phyloP scores from a whole-genome alignment of 208 protist species.

The Trypanosoma theileri region DNA sequence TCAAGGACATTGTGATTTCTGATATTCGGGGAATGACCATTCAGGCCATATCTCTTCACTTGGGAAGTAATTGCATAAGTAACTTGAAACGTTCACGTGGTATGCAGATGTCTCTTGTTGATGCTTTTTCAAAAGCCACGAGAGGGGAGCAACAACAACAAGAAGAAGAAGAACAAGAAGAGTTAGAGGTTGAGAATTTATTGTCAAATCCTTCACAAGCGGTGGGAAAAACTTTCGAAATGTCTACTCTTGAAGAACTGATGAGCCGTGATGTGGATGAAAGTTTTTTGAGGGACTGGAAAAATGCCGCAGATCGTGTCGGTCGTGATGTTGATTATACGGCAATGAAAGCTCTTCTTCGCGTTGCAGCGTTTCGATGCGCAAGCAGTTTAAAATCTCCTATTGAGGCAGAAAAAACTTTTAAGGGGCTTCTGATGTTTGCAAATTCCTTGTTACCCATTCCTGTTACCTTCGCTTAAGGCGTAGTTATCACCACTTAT shows the following conservation, averaged over 20 bases:
- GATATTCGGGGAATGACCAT: conserved; percentile 86
- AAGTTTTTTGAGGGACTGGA: conserved; percentile 34
- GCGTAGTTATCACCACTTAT: background rate
- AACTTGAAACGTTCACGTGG: conserved; percentile 17
- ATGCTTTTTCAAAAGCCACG: conserved; percentile 42
- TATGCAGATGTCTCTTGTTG: conserved; percentile 53
- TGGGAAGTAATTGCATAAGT: background rate
- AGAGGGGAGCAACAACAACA: background rate
- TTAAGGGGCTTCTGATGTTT: conserved; percentile 21
- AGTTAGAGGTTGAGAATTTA: background rate
- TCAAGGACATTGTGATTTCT: conserved; percentile 63
- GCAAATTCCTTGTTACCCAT: conserved; percentile 24
- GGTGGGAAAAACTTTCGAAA: background rate
- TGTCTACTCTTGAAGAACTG: conserved; percentile 13
- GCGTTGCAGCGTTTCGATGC: conserved; percentile 29
- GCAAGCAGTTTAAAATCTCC: background rate
- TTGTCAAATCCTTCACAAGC: background rate
- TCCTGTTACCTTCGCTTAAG: conserved; percentile 24
- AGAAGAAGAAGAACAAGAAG: background rate
- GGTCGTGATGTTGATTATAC: conserved; percentile 44
- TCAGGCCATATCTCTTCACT: conserved; percentile 58
- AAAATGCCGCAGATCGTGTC: conserved; percentile 29
- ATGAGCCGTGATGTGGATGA: conserved; percentile 26
- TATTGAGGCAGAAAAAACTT: background rate
- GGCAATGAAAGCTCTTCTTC: conserved; percentile 53